Percentiles rank a stretch among this genome's conserved stretches.
Conservation (phyloP, 73 alveolate genomes). For the Paramecium biaurelia region DNA sequence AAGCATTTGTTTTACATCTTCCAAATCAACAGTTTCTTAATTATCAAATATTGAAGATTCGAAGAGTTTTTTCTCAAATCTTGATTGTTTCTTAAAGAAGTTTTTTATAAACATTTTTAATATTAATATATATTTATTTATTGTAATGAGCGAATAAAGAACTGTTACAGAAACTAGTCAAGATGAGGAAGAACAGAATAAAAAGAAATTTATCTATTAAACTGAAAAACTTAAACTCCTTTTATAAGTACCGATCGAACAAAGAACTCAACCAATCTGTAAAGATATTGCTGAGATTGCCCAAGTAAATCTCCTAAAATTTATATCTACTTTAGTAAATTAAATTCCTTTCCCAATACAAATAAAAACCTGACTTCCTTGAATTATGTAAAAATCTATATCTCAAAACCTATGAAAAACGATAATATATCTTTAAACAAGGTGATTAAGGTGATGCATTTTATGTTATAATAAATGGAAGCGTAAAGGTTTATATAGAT, state of each 20-base stretch:
- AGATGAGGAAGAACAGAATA: neutral
- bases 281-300: conserved; percentile 18
- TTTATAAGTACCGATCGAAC: neutral
- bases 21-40: conserved; percentile 45
- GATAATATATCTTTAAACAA: conserved; percentile 51
- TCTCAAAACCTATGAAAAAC: conserved; percentile 50
- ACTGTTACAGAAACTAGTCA: conserved; percentile 7
- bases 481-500: conserved; percentile 58
- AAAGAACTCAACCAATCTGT: conserved; percentile 12
- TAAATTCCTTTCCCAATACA: conserved; percentile 38
- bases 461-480: conserved; percentile 58
- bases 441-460: conserved; percentile 67
- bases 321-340: conserved; percentile 40
- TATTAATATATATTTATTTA: neutral
- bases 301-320: neutral
- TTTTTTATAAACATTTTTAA: conserved; percentile 33
- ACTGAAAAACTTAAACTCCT: neutral
- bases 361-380: conserved; percentile 53
- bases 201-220: conserved; percentile 9
- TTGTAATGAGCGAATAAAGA: neutral
- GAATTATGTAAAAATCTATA: conserved; percentile 61
- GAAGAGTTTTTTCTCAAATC: conserved; percentile 10
- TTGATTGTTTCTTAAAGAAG: neutral
- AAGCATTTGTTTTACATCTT: conserved; percentile 8
- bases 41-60: conserved; percentile 5